A percentile compares a stretch with the other conserved stretches of the same genome.
Conservation (phyloP, 164 flowering plant species). For the Aristolochia fimbriata region DNA sequence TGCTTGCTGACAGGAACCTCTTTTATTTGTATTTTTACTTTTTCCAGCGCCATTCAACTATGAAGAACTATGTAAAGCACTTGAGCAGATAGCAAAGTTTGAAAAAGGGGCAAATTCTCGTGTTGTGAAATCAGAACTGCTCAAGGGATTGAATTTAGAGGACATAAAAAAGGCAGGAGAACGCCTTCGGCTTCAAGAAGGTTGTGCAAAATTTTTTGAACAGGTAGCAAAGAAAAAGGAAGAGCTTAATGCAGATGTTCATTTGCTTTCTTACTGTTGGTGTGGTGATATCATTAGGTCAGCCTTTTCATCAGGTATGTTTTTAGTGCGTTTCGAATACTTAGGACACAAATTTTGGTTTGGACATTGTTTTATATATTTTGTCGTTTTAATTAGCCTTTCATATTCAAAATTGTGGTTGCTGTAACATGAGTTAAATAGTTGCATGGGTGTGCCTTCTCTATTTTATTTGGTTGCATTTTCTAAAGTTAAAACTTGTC, state of each 20-base stretch:
- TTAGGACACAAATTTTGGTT: background rate
- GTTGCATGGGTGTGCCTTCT: too few species aligned
- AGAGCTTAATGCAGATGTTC: slow-evolving; percentile 40
- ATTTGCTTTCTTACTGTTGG: slow-evolving; percentile 89
- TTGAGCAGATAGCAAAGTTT: slow-evolving; percentile 62
- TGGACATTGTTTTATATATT: too few species aligned
- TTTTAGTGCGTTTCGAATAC: background rate
- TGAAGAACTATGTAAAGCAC: slow-evolving; percentile 46
- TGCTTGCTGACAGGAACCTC: background rate
- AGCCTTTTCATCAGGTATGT: slow-evolving; percentile 75
- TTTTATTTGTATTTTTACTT: background rate
- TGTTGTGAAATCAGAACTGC: slow-evolving; percentile 68
- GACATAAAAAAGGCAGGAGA: slow-evolving; percentile 76
- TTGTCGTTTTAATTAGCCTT: too few species aligned
- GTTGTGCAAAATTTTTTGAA: slow-evolving; percentile 58
- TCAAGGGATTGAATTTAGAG: slow-evolving; percentile 72
- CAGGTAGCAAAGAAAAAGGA: slow-evolving; percentile 32
- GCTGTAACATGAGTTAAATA: too few species aligned
- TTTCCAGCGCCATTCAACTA: slow-evolving; percentile 38
- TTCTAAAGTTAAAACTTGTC: too few species aligned
- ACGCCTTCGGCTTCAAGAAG: slow-evolving; percentile 63
- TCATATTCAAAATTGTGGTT: too few species aligned
- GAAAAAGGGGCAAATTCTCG: slow-evolving; percentile 71
- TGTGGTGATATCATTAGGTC: slow-evolving; percentile 85
- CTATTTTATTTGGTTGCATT: too few species aligned